Evolutionary conservation across 495 filamentous ascomycete species (phyloP).

Genomic region (Copromyces sp.): DNA sequence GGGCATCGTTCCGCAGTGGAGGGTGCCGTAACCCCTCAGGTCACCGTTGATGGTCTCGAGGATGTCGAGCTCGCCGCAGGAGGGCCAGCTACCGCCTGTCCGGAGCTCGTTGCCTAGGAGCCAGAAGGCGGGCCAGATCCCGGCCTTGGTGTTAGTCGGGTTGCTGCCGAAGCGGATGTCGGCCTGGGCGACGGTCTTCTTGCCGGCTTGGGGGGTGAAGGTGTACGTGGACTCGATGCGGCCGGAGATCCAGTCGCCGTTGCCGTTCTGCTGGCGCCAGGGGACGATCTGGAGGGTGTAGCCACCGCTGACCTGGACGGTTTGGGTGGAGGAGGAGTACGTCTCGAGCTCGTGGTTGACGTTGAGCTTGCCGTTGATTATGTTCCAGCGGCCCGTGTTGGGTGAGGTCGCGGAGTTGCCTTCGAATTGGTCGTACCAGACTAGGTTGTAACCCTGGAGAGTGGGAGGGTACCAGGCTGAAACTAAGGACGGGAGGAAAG

Average conservation of each 20-base stretch:
- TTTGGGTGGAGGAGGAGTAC: constrained; percentile 25
- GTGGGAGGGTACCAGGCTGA: constrained; percentile 23
- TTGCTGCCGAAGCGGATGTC: constrained; percentile 34
- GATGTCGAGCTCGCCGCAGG: constrained; percentile 42
- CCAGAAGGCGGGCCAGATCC: constrained; percentile 48
- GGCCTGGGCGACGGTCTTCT: constrained; percentile 31
- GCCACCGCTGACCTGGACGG: constrained; percentile 35
- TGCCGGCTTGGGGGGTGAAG: constrained; percentile 31
- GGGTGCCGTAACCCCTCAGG: constrained; percentile 34
- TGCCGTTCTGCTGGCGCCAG: constrained; percentile 19
- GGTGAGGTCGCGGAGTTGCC: constrained; percentile 19
- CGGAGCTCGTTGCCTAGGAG: constrained; percentile 35
- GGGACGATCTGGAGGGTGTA: constrained; percentile 38
- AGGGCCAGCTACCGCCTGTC: constrained; percentile 32
- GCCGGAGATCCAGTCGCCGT: constrained; percentile 37
- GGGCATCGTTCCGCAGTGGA: constrained; percentile 33
- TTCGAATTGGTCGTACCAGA: constrained; percentile 33
- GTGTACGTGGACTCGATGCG: constrained; percentile 37
- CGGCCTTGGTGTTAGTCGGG: constrained; percentile 27
- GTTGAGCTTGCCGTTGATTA: constrained; percentile 23
- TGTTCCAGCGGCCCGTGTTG: constrained; percentile 32
- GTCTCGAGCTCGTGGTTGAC: constrained; percentile 37
- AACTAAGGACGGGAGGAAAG: constrained; percentile 8
- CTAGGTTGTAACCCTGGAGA: constrained; percentile 21
- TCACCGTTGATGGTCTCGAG: constrained; percentile 39